These are phyloP conservation scores for Trichosporon faecale DNA, from an alignment of 1,284 basidiomycete genomes.

Conservation along the genomic window DNA sequence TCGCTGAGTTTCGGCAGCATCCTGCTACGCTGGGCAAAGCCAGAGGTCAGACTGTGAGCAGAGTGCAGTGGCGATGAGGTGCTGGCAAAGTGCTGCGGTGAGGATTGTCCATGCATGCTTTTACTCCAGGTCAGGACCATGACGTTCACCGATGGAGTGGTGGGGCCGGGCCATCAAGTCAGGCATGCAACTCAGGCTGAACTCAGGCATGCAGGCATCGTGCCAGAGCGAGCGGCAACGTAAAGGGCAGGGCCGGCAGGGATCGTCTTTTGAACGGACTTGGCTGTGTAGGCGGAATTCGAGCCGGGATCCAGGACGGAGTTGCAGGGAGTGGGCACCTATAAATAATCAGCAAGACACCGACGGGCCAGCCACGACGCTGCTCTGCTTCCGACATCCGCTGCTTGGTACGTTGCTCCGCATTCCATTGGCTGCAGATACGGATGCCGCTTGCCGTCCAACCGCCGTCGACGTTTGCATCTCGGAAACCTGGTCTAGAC, in stretches of 20 bases:
- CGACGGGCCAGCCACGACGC: neutral
- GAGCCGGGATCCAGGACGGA: neutral
- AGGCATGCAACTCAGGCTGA: too few relatives aligned
- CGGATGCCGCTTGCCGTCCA: neutral
- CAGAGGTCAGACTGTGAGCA: neutral
- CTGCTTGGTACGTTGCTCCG: neutral
- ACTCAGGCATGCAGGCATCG: too few relatives aligned
- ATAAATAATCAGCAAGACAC: neutral
- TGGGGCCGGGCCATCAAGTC: neutral
- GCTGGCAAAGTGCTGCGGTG: too few relatives aligned
- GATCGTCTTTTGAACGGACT: neutral
- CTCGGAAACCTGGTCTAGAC: too few relatives aligned
- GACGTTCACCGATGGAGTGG: neutral
- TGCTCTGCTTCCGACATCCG: neutral
- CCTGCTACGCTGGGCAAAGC: neutral
- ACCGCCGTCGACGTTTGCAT: neutral
- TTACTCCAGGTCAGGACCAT: neutral
- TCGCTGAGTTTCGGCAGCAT: neutral
- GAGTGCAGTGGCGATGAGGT: neutral
- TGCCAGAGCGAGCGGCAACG: neutral
- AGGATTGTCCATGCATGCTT: neutral
- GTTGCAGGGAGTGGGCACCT: neutral
- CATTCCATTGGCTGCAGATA: neutral
- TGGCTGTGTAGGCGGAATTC: neutral
- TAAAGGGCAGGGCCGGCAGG: neutral